phyloP scores from a whole-genome alignment of 2,329 filamentous ascomycete species.

The Plenodomus tracheiphilus region DNA sequence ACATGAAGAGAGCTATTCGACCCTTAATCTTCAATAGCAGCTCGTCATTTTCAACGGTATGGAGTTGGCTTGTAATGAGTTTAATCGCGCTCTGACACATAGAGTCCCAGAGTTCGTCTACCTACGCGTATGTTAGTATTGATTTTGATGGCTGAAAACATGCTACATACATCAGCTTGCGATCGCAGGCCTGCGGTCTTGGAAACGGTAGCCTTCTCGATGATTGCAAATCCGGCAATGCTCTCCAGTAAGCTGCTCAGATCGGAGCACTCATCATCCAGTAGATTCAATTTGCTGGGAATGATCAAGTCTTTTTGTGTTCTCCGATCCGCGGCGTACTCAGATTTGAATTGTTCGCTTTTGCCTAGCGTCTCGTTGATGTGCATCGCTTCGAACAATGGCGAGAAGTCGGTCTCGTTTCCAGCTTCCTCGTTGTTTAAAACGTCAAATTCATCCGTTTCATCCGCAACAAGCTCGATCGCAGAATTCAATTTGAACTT shows the following conservation, averaged over 20 bases:
- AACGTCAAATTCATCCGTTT: slow-evolving; percentile 93
- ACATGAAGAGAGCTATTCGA: slow-evolving; percentile 89
- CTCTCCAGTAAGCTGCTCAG: slow-evolving; percentile 91
- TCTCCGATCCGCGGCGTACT: slow-evolving; percentile 89
- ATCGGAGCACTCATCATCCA: slow-evolving; percentile 80
- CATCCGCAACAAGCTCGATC: slow-evolving; percentile 92
- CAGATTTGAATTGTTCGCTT: slow-evolving; percentile 83
- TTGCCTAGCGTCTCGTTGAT: slow-evolving; percentile 95
- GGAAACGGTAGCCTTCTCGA: slow-evolving; percentile 91
- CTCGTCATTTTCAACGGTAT: slow-evolving; percentile 83
- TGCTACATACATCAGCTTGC: slow-evolving; percentile 72
- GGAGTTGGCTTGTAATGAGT: slow-evolving; percentile 77
- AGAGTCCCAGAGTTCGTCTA: slow-evolving; percentile 98
- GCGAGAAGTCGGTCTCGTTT: slow-evolving; percentile 90
- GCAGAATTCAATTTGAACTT: slow-evolving; percentile 94
- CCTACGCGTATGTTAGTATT: slow-evolving; percentile 51
- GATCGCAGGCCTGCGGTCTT: slow-evolving; percentile 76
- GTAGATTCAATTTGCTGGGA: slow-evolving; percentile 72
- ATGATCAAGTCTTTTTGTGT: slow-evolving; percentile 90
- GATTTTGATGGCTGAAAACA: background rate
- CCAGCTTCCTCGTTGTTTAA: slow-evolving; percentile 83
- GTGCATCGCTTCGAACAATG: slow-evolving; percentile 91
- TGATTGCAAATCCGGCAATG: slow-evolving; percentile 94
- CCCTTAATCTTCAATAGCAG: slow-evolving; percentile 93
- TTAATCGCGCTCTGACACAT: slow-evolving; percentile 89